phyloP scores from a whole-genome alignment of 805 yeast species.

The Candida arabinofermentans region DNA sequence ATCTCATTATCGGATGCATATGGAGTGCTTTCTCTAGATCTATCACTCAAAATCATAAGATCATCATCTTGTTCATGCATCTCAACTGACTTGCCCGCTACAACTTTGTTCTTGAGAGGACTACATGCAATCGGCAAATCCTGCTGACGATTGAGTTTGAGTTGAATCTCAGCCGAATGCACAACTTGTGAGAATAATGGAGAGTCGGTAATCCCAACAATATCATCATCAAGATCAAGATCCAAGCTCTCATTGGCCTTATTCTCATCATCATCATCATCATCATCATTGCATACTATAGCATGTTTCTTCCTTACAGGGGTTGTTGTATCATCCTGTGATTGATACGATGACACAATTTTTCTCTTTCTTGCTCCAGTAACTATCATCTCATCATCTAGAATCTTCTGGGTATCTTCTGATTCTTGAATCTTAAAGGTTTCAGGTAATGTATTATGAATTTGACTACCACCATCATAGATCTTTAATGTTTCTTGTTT shows the following conservation, averaged over 20 bases:
- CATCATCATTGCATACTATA: neutral
- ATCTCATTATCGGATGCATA: constrained; percentile 34
- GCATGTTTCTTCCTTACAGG: neutral
- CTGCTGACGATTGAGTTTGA: neutral
- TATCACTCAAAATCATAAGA: constrained; percentile 15
- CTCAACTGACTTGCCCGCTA: neutral
- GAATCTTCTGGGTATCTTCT: constrained; percentile 1
- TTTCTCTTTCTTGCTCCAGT: neutral
- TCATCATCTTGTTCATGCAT: neutral
- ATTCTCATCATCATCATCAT: neutral
- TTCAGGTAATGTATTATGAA: neutral
- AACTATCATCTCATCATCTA: neutral
- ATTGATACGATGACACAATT: neutral
- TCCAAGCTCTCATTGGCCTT: neutral
- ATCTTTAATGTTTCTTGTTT: neutral
- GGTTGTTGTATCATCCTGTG: neutral
- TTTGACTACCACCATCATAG: too few species aligned
- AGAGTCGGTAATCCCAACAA: neutral
- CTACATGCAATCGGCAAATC: neutral
- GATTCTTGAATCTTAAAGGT: neutral
- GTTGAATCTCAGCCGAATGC: neutral
- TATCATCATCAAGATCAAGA: neutral
- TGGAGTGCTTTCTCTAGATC: constrained; percentile 25
- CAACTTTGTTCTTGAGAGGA: neutral
- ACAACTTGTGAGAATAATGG: neutral